Evolutionary conservation across 1,284 basidiomycete species (phyloP), one percentile per base, ranked within the genome.

Genomic region (Boletus mariae): DNA sequence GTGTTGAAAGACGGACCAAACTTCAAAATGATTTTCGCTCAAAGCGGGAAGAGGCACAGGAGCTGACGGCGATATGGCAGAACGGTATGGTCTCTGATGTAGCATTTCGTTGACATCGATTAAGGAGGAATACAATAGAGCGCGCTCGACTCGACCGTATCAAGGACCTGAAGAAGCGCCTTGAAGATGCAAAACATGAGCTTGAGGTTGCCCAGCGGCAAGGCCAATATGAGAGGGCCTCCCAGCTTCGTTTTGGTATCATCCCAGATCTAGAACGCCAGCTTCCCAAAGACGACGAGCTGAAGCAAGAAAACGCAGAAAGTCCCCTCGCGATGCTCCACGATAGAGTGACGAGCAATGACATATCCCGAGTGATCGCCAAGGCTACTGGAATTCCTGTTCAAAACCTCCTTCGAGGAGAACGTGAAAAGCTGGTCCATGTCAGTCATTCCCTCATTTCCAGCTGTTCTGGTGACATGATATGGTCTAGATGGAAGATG

Each of bases 321-420:
- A 73, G 74, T 13, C 77, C 79, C 6, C 67, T 84, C 35, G 74
- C 83, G 42, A 87, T 91, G 78, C 73, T 96, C 32, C 85, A 92
- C 59, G 93, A 95, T 60, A 78, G 92, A 45, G 92, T 98, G 8
- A 95, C 91, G 4, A 86, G 85, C 20, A 87, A 87, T 63, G 93
- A 96, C 67, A 94, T 97, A 54, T 85, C 94, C 0, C 75, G 88
- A 5, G 94, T 97, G 17, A 86, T 94, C 5, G 90, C 90, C n/a
- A 89, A 86, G 66, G 80, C 88, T 2, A 97, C 94, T 0, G 94
- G 94, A 13, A 94, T 98, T 40, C 94, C 95, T 0, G 92, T 96
- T 1, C 83, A 90, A 67, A 94, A 89, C 61, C 72, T 98, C 51
- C 72, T 97, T 59, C 90, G 92, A 67, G 94, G 94, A 13, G 94